These are phyloP conservation scores for Artomyces pyxidatus DNA, from an alignment of 768 basidiomycete genomes.

Conservation along the genomic window DNA sequence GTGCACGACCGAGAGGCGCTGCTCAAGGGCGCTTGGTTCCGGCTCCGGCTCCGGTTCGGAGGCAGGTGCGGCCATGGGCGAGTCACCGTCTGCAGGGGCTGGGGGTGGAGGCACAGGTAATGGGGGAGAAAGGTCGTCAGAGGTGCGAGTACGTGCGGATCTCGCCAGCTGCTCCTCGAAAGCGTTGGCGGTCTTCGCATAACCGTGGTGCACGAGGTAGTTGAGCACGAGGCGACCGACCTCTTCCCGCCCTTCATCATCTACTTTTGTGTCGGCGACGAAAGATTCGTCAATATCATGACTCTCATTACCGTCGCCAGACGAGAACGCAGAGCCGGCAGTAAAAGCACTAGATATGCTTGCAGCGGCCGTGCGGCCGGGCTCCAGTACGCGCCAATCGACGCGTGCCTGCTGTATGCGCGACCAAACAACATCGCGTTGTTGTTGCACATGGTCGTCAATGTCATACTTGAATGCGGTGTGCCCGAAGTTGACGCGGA, in stretches of 20 bases:
- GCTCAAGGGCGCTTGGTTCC: constrained; percentile 34
- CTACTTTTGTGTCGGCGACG: constrained; percentile 37
- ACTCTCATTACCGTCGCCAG: too few relatives aligned
- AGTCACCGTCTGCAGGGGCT: constrained; percentile 11
- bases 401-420: constrained; percentile 54
- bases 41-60: constrained; percentile 34
- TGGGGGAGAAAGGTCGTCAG: constrained; percentile 6
- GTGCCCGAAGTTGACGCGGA: constrained; percentile 86
- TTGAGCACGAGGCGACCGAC: constrained; percentile 69
- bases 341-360: constrained; percentile 2
- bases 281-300: not conserved
- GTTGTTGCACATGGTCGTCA: constrained; percentile 72
- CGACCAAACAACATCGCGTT: constrained; percentile 57
- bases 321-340: too few relatives aligned
- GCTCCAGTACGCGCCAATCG: constrained; percentile 31
- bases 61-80: constrained; percentile 14
- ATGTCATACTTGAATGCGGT: constrained; percentile 86
- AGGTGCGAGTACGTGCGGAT: not conserved
- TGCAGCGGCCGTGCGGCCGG: constrained; percentile 9
- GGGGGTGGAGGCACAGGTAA: constrained; percentile 13
- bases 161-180: constrained; percentile 43
- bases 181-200: constrained; percentile 59
- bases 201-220: constrained; percentile 83
- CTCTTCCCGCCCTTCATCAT: constrained; percentile 20
- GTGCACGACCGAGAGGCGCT: constrained; percentile 63